Evolutionary conservation across 2,329 filamentous ascomycete genomes (phyloP), one percentile per base, ranked within the genome.

Genomic region (Penicillium crustosum): DNA sequence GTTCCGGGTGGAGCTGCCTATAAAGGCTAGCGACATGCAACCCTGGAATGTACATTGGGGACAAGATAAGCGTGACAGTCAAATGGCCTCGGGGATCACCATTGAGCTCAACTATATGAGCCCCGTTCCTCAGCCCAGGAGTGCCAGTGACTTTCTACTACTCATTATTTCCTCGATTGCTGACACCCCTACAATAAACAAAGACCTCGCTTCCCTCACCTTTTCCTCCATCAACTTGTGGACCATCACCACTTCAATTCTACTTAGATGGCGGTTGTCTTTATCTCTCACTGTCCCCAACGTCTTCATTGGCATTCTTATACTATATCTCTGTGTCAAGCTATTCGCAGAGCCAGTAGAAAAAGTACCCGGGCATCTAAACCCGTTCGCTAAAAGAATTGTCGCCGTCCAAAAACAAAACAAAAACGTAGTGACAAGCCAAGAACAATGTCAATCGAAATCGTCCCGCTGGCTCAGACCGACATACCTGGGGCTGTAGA

Each of bases 401-500:
- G 35, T 54, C 41, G 25, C 52, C 45, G 47, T 57, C 54, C 41
- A 44, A 62, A 54, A 42, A 42, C 43, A 62, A 57, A 56, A 49
- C 31, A 13, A 62, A 57, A 56, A 45, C 49, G 60, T 67, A 67
- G 65, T 61, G 55, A 55, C 59, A 61, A 55, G 36, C 49, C 55
- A 57, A 42, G 21, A 44, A 17, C 41, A 43, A 83, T 83, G 82
- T 66, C 75, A 6, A 81, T 89, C 68, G 71, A 82, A 60, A 81
- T 89, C 57, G 75, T 79, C 5, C 79, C 77, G 9, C 80, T 89
- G 66, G 79, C 78, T 1, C 78, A 84, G 63, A 68, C 71, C 49
- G 87, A 89, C 63, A 88, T 89, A 52, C 81, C 86, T 27, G 84
- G 82, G 8, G 85, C 85, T 23, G 83, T 89, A 50, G 80, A 82